Base-by-base conservation (phyloP, 805 yeast species). In the Teunomyces stri region DNA sequence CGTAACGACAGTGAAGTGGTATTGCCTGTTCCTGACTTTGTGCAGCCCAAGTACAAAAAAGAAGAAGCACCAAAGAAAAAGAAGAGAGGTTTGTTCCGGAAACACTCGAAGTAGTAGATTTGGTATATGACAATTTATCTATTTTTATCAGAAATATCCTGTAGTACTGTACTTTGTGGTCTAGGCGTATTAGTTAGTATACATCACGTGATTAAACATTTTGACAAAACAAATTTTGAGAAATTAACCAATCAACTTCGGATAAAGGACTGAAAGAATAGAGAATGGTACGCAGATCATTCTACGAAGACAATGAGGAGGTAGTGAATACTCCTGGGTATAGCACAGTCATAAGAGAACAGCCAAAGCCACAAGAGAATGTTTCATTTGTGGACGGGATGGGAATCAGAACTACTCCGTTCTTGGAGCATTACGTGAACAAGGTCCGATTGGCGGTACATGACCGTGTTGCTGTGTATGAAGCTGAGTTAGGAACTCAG, bases 281-380 rank as follows among this genome's bases (percentile, higher is more conserved):
- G 7, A 33, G 33, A 34, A 29, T 39, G 33, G 15, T 34, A 43
- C 30, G 45, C 40, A 70, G 83, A 61, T 62, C 70, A 1, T 80
- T 80, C 54, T 80, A 80, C 53, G 72, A 74, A 48, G 83, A 80
- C 53, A 81, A 79, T 40, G 83, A 77, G 51, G 64, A 60, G 15
- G 61, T 69, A 28, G 51, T 68, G n/a, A 69, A 76, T 37, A 72
- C 71, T 28, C 84, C 84, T 0, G 84, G 84, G 1, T 55, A 66
- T 42, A 74, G 70, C 38, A 54, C 64, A 45, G 62, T 63, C 21
- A 61, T 76, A 54, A 61, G 65, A 49, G 59, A 64, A 40, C 52
- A 70, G 54, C 80, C 76, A 54, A 61, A 71, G 0, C 49, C 59
- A 18, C 72, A 66, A 46, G 76, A 70, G 15, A 66, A 69, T 45